Conservation (phyloP, 2,329 filamentous ascomycete species). For the Fulvia fulva region DNA sequence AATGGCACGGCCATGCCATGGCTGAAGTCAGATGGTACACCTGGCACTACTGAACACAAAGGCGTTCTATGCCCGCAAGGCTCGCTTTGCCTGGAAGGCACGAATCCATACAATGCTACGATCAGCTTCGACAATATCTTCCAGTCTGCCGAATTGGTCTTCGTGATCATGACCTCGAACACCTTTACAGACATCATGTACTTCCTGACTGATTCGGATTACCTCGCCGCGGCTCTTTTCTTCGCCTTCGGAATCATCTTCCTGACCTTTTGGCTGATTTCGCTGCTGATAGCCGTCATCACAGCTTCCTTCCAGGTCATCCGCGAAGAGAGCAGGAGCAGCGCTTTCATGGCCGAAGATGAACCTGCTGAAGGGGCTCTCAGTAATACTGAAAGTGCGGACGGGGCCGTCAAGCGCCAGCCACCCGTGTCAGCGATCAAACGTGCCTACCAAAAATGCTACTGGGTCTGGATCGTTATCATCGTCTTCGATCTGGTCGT, state of each 20-base stretch:
- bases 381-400: not conserved
- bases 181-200: constrained; percentile 96
- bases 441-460: constrained; percentile 67
- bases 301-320: constrained; percentile 98
- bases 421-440: constrained; percentile 55
- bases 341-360: constrained; percentile 81
- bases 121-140: constrained; percentile 93
- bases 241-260: constrained; percentile 73
- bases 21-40: constrained; percentile 55
- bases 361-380: constrained; percentile 35
- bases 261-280: constrained; percentile 93
- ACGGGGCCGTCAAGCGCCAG: not conserved
- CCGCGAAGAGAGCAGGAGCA: constrained; percentile 88
- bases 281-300: constrained; percentile 91
- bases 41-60: constrained; percentile 59
- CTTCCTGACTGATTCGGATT: constrained; percentile 86
- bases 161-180: constrained; percentile 97
- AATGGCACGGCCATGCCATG: constrained; percentile 60
- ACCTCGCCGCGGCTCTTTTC: constrained; percentile 77
- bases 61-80: constrained; percentile 83
- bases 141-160: constrained; percentile 88
- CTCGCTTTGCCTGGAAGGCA: constrained; percentile 75
- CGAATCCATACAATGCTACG: constrained; percentile 77
- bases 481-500: constrained; percentile 77
- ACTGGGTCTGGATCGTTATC: constrained; percentile 71